These are phyloP conservation scores for Mortierella sp. DNA, from an alignment of 371 early-diverging fungal genomes.

Conservation along the genomic window DNA sequence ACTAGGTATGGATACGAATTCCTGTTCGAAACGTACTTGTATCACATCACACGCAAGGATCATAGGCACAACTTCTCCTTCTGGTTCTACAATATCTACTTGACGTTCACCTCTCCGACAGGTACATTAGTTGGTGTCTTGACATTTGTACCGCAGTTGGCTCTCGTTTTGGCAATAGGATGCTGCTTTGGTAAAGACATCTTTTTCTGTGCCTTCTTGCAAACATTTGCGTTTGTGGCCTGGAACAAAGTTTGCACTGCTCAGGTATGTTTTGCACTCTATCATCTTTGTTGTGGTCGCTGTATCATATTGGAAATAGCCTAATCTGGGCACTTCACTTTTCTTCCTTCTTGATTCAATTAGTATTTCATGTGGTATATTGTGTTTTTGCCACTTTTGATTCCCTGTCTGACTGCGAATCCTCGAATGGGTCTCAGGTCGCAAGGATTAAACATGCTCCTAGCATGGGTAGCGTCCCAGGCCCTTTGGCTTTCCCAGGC, in stretches of 20 bases:
- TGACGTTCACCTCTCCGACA: conserved; percentile 68
- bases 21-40: conserved; percentile 91
- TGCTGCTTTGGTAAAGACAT: conserved; percentile 83
- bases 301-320: neutral
- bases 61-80: conserved; percentile 98
- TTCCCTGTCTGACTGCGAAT: conserved; percentile 74
- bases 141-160: conserved; percentile 85
- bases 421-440: conserved; percentile 58
- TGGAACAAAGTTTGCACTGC: conserved; percentile 98
- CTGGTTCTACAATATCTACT: conserved; percentile 95
- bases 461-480: conserved; percentile 81
- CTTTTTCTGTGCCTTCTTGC: conserved; percentile 89
- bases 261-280: conserved; percentile 72
- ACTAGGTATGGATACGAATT: conserved; percentile 88
- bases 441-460: conserved; percentile 71
- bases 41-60: conserved; percentile 95
- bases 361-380: conserved; percentile 99
- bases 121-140: conserved; percentile 65
- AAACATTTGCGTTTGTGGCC: conserved; percentile 96
- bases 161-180: conserved; percentile 71
- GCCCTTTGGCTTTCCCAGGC: conserved; percentile 88
- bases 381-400: conserved; percentile 88
- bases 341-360: neutral
- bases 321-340: neutral
- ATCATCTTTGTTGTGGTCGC: neutral